Conservation (phyloP, 257 asterid species). For the Lycium barbarum region DNA sequence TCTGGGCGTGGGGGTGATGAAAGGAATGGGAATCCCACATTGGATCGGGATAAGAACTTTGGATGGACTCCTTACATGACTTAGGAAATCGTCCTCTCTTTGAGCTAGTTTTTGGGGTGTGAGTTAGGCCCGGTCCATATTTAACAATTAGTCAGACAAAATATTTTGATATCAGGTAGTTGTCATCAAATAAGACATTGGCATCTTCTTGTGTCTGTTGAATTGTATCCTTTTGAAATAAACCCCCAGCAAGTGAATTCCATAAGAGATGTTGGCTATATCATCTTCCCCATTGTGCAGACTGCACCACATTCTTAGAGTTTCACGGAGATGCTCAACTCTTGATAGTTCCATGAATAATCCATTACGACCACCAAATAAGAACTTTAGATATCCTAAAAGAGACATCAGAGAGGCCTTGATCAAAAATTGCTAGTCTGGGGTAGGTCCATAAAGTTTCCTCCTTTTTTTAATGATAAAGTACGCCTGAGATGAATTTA, state of each 20-base stretch:
- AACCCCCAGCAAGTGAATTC: neutral
- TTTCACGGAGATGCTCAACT: slow-evolving; percentile 3
- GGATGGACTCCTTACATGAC: no score
- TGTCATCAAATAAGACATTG: neutral
- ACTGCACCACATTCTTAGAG: neutral
- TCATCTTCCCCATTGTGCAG: neutral
- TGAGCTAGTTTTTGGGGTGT: no score
- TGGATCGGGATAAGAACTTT: no score
- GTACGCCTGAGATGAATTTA: neutral
- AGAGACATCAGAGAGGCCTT: neutral
- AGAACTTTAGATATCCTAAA: neutral
- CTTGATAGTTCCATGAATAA: neutral
- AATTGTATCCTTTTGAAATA: neutral
- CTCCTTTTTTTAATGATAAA: neutral
- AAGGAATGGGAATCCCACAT: no score
- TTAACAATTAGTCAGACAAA: neutral
- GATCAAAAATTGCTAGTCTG: neutral
- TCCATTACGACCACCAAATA: neutral
- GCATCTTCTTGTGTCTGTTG: neutral
- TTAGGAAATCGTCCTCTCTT: no score
- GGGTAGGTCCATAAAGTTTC: neutral
- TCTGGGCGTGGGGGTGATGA: no score
- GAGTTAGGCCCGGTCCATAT: no score
- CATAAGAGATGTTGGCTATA: neutral
- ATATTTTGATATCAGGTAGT: neutral